phyloP scores from a whole-genome alignment of 345 rosid genomes.

The Rubroshorea leprosula region DNA sequence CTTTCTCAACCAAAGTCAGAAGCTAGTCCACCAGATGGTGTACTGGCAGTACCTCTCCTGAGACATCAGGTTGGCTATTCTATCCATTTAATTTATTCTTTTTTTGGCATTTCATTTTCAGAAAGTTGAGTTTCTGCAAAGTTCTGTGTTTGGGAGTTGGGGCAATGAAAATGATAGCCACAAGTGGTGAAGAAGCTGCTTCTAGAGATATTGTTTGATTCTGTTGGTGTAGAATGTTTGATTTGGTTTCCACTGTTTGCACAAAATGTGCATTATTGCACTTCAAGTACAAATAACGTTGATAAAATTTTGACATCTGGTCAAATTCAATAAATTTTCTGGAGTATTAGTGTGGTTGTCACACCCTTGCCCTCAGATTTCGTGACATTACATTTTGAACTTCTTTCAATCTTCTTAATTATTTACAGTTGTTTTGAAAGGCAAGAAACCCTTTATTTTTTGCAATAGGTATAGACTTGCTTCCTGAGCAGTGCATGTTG shows the following conservation, averaged over 20 bases:
- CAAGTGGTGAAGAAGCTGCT: no score
- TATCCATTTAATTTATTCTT: conserved; percentile 21
- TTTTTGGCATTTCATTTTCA: neutral
- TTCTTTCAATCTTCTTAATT: neutral
- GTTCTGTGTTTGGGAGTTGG: no score
- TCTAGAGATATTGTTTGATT: no score
- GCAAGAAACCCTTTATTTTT: neutral
- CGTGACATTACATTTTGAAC: neutral
- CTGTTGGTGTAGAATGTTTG: no score
- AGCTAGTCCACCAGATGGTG: conserved; percentile 72
- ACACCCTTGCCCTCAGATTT: neutral
- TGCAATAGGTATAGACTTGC: no score
- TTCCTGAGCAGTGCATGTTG: no score
- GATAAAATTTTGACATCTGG: neutral
- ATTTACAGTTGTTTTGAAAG: neutral
- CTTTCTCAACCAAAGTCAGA: conserved; percentile 77
- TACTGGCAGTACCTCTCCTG: conserved; percentile 74
- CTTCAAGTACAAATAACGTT: no score
- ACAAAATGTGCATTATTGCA: no score
- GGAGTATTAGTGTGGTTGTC: neutral
- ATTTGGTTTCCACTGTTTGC: no score
- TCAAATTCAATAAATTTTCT: neutral
- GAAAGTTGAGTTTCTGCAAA: neutral
- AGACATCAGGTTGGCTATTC: conserved; percentile 63
- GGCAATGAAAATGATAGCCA: no score